Evolutionary conservation across 306 rosid genomes (phyloP).

Genomic region (Phaseolus lunatus): DNA sequence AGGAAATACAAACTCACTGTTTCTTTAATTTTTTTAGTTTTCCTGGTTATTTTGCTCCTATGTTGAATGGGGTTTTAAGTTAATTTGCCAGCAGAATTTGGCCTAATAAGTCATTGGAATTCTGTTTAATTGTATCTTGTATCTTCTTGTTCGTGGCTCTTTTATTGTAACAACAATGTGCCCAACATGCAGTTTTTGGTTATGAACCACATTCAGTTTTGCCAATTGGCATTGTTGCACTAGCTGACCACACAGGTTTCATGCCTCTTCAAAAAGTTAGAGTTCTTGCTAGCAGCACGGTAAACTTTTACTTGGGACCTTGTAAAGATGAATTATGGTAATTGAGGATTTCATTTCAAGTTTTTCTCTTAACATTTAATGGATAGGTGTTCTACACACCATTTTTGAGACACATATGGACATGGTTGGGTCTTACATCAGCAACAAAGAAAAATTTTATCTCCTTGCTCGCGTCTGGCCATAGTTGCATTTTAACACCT

Average conservation of each 20-base stretch:
- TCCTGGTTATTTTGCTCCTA: conserved; percentile 50
- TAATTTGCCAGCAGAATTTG: conserved; percentile 10
- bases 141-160: conserved; percentile 33
- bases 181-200: conserved; percentile 75
- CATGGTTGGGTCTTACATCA: conserved; percentile 88
- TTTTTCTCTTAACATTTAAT: conserved; percentile 48
- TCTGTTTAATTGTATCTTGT: conserved; percentile 21
- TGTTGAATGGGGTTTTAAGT: conserved; percentile 21
- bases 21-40: conserved; percentile 54
- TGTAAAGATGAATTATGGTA: conserved; percentile 29
- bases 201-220: conserved; percentile 98
- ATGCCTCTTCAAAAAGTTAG: conserved; percentile 82
- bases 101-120: conserved; percentile 30
- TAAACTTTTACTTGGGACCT: conserved; percentile 56
- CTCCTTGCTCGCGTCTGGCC: conserved; percentile 70
- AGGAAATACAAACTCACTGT: conserved; percentile 26
- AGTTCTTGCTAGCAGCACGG: conserved; percentile 96
- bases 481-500: conserved; percentile 83
- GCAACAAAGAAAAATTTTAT: conserved; percentile 73
- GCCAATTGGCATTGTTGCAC: conserved; percentile 83
- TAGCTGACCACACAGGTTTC: conserved; percentile 80
- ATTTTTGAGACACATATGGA: conserved; percentile 92
- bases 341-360: conserved; percentile 31
- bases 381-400: conserved; percentile 88
- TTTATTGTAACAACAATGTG: conserved; percentile 31